Conservation (phyloP, 2,329 filamentous ascomycete genomes). For the Coniochaeta sp. region DNA sequence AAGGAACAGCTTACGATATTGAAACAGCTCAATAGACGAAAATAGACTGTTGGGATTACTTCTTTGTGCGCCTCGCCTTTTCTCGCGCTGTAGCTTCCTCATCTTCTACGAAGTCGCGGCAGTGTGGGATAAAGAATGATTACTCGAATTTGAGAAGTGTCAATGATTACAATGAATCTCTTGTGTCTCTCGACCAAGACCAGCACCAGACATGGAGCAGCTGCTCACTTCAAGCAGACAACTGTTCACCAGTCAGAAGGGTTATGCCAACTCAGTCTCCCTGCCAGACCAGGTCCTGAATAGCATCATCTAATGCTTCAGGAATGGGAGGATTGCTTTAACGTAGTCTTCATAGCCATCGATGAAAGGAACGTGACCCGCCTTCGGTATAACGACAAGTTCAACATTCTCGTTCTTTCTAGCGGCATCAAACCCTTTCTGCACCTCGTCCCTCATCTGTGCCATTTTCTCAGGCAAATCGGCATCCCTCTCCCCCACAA, state of each 20-base stretch:
- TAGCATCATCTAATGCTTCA: background rate
- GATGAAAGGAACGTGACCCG: constrained; percentile 30
- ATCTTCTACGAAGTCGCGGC: background rate
- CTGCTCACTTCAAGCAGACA: background rate
- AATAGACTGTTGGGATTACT: background rate
- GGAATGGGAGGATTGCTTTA: constrained; percentile 16
- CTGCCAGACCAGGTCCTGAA: background rate
- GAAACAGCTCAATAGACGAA: background rate
- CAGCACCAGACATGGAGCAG: background rate
- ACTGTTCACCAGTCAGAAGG: background rate
- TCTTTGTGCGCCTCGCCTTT: background rate
- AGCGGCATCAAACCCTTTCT: constrained; percentile 19
- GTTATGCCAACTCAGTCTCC: background rate
- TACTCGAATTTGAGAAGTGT: background rate
- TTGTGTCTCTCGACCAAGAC: background rate
- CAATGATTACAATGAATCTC: background rate
- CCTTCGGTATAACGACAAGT: constrained; percentile 24
- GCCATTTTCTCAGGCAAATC: constrained; percentile 29
- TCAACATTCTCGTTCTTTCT: constrained; percentile 18
- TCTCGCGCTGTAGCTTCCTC: background rate
- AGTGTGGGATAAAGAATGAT: background rate
- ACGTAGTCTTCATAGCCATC: constrained; percentile 26
- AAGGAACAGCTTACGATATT: background rate
- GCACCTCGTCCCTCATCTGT: constrained; percentile 26
- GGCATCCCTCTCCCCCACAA: constrained; percentile 33